phyloP scores from a whole-genome alignment of 1,139 yeast genomes.

The Protomyces pachydermus region DNA sequence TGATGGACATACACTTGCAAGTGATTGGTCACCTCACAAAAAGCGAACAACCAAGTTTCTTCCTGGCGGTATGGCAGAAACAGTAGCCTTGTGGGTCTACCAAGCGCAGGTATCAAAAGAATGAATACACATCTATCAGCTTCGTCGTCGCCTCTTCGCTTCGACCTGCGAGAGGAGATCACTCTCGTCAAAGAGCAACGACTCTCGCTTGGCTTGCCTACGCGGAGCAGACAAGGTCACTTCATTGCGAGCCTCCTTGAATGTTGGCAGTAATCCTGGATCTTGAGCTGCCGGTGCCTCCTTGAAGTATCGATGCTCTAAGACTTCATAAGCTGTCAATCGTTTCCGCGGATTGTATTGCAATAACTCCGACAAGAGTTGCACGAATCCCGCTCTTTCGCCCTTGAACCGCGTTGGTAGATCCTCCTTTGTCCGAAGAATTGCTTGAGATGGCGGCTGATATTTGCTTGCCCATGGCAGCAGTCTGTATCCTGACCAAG shows the following conservation, averaged over 20 bases:
- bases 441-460: conserved; percentile 27
- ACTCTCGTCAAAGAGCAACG: not conserved
- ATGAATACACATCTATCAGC: not conserved
- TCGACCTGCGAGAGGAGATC: not conserved
- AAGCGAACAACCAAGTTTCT: conserved; percentile 9
- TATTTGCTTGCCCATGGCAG: conserved; percentile 34
- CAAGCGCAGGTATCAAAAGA: not conserved
- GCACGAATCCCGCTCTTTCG: conserved; percentile 39
- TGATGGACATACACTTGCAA: not conserved
- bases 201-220: not conserved
- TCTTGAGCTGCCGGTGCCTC: conserved; percentile 47
- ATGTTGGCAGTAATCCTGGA: conserved; percentile 32
- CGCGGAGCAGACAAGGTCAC: conserved; percentile 26
- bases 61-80: conserved; percentile 24
- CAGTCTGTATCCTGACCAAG: conserved; percentile 34
- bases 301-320: conserved; percentile 69
- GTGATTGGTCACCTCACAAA: conserved; percentile 19
- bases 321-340: conserved; percentile 67
- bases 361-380: conserved; percentile 58
- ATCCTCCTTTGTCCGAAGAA: conserved; percentile 19
- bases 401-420: conserved; percentile 25
- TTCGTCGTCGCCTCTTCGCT: not conserved
- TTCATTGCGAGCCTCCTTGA: conserved; percentile 26
- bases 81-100: conserved; percentile 20
- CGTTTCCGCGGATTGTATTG: conserved; percentile 82